Conservation (phyloP, 2,329 filamentous ascomycete species). For the Elsinoe batatas region DNA sequence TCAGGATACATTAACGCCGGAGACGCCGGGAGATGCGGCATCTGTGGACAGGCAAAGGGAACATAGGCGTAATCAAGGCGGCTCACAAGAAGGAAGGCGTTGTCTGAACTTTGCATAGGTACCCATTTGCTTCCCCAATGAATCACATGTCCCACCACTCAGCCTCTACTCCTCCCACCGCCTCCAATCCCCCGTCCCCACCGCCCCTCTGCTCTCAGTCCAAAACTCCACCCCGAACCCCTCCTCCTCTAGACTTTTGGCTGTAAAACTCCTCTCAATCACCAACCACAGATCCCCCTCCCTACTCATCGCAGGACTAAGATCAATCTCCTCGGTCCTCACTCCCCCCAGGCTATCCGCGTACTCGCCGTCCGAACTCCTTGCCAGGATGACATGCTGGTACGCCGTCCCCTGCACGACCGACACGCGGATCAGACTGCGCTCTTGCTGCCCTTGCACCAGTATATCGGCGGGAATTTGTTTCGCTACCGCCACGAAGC, state of each 20-base stretch:
- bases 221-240: conserved; percentile 42
- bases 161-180: conserved; percentile 26
- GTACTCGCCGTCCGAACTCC: conserved; percentile 64
- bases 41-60: conserved; percentile 44
- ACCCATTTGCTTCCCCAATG: no score
- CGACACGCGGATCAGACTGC: conserved; percentile 54
- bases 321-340: conserved; percentile 62
- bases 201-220: conserved; percentile 35
- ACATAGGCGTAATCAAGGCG: not conserved
- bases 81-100: no score
- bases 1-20: conserved; percentile 57
- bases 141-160: no score
- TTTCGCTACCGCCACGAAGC: conserved; percentile 23
- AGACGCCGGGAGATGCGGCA: conserved; percentile 59
- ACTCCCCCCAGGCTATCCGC: conserved; percentile 56
- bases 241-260: conserved; percentile 37
- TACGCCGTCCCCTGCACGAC: conserved; percentile 65
- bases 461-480: conserved; percentile 14
- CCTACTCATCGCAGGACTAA: conserved; percentile 52
- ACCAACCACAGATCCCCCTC: conserved; percentile 65
- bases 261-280: conserved; percentile 64
- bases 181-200: conserved; percentile 38
- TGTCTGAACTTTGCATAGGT: no score
- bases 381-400: conserved; percentile 53
- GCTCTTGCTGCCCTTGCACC: conserved; percentile 14